Conservation (phyloP, 2,329 filamentous ascomycete species). For the Pseudonectria buxi region DNA sequence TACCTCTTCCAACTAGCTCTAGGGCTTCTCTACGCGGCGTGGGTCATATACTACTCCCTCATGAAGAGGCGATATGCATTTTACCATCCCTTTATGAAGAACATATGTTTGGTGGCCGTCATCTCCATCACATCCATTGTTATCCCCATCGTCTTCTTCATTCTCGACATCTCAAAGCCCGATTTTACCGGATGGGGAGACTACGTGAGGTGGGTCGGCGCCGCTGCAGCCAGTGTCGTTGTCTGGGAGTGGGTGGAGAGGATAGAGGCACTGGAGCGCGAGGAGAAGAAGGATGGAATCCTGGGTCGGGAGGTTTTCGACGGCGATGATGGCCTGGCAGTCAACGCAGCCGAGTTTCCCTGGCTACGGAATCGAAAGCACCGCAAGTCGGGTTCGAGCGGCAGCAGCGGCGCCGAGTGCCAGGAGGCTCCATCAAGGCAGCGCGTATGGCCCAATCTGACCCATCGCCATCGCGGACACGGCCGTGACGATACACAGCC, state of each 20-base stretch:
- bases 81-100: conserved; percentile 85
- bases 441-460: conserved; percentile 24
- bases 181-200: conserved; percentile 89
- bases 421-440: conserved; percentile 10
- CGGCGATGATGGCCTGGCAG: conserved; percentile 83
- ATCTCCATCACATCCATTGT: conserved; percentile 76
- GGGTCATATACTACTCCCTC: conserved; percentile 90
- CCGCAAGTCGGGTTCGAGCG: conserved; percentile 23
- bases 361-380: conserved; percentile 37
- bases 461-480: conserved; percentile 20
- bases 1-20: conserved; percentile 87
- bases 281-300: conserved; percentile 91
- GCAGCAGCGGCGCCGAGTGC: conserved; percentile 9
- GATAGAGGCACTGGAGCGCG: conserved; percentile 84
- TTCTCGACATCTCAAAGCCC: conserved; percentile 79
- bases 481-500: conserved; percentile 11
- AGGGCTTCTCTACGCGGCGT: conserved; percentile 81
- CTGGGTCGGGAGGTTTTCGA: conserved; percentile 87
- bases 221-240: conserved; percentile 88
- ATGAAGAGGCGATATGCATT: conserved; percentile 88
- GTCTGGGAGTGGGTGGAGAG: conserved; percentile 98
- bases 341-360: conserved; percentile 43
- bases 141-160: conserved; percentile 88
- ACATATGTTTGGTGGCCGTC: conserved; percentile 73
- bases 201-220: conserved; percentile 94